Conservation (phyloP, 805 yeast genomes). For the Nakazawaea peltata region DNA sequence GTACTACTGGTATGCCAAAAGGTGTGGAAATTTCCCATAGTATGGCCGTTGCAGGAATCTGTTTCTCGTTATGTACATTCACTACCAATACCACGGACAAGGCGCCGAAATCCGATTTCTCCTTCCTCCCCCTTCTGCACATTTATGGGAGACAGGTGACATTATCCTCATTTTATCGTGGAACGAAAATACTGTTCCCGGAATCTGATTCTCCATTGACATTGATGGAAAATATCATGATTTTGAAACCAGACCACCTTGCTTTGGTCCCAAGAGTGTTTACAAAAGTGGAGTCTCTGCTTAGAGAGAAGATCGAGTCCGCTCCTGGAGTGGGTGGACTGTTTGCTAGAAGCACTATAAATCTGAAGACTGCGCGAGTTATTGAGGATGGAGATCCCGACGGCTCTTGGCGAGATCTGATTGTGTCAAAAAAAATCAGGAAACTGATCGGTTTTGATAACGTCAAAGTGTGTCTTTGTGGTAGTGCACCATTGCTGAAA, state of each 20-base stretch:
- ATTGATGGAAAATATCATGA: conserved; percentile 49
- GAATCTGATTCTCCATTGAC: conserved; percentile 36
- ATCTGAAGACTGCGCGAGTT: conserved; percentile 1
- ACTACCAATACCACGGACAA: conserved; percentile 22
- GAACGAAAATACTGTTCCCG: conserved; percentile 38
- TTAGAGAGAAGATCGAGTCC: conserved; percentile 41
- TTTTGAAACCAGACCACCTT: conserved; percentile 44
- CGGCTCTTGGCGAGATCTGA: conserved; percentile 22
- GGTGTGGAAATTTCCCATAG: conserved; percentile 55
- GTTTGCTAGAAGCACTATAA: conserved; percentile 6
- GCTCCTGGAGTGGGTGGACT: conserved; percentile 19
- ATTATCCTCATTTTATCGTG: neutral
- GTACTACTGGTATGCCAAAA: conserved; percentile 71
- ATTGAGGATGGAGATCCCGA: conserved; percentile 11
- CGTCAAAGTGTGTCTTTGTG: conserved; percentile 31
- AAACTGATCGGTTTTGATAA: conserved; percentile 36
- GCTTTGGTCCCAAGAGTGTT: conserved; percentile 59
- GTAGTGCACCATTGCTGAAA: conserved; percentile 68
- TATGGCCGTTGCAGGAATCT: conserved; percentile 38
- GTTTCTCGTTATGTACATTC: conserved; percentile 15
- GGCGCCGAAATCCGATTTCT: conserved; percentile 21
- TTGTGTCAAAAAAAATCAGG: conserved; percentile 34
- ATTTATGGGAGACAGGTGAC: conserved; percentile 40
- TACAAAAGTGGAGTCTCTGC: conserved; percentile 53
- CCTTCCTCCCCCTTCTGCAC: conserved; percentile 53